Percentiles rank a stretch among this genome's conserved stretches.
These are phyloP conservation scores for Ascochyta pisi DNA, from an alignment of 2,329 filamentous ascomycete species.

Conservation along the genomic window DNA sequence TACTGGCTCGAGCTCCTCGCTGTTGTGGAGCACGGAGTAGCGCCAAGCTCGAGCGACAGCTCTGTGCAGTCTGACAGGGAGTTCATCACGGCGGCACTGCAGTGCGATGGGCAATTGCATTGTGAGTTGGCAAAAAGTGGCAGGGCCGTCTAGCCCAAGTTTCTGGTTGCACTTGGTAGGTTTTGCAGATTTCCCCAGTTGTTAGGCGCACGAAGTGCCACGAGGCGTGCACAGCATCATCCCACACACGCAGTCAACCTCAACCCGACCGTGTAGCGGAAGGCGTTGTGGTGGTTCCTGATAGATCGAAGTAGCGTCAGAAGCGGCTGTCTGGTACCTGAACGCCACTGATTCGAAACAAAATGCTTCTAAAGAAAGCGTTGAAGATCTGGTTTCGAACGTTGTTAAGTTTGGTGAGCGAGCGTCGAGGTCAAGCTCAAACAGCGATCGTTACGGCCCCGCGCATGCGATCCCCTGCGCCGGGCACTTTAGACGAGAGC, in stretches of 20 bases:
- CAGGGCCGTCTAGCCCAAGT: neutral
- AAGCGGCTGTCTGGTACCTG: constrained; percentile 6
- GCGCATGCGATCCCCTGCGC: constrained; percentile 10
- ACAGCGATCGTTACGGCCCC: constrained; percentile 21
- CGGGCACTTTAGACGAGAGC: constrained; percentile 1
- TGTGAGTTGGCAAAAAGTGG: neutral
- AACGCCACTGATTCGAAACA: constrained; percentile 23
- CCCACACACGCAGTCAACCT: neutral
- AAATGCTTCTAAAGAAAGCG: constrained; percentile 28
- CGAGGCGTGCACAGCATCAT: constrained; percentile 2
- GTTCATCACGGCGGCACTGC: constrained; percentile 19
- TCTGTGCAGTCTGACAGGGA: constrained; percentile 25
- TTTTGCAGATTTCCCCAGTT: neutral
- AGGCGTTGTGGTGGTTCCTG: neutral
- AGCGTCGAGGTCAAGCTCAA: constrained; percentile 19
- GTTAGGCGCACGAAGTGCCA: neutral
- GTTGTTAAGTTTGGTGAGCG: constrained; percentile 18
- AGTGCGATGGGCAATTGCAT: constrained; percentile 9
- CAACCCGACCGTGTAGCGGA: neutral
- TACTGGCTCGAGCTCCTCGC: constrained; percentile 19
- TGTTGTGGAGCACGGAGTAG: constrained; percentile 21
- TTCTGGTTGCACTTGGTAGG: neutral
- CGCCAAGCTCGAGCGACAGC: constrained; percentile 20
- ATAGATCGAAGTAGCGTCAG: constrained; percentile 4
- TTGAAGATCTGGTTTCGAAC: constrained; percentile 25